Conservation (phyloP, 331 rosid species). For the Malus hybrid region DNA sequence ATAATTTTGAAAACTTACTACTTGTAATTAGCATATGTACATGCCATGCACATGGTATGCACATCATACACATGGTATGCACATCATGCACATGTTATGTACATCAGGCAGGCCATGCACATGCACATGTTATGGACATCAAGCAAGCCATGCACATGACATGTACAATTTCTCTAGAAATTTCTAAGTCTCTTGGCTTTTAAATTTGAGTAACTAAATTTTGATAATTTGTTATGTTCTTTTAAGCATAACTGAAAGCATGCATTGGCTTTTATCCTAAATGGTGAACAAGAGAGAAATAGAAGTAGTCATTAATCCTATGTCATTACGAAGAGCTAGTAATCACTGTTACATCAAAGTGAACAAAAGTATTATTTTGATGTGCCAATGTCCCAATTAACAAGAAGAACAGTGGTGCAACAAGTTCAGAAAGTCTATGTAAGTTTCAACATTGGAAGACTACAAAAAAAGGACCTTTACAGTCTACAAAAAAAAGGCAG, state of each 20-base stretch:
- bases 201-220: too few species aligned
- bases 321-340: background rate
- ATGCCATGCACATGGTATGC: too few species aligned
- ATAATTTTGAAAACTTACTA: background rate
- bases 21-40: too few species aligned
- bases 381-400: background rate
- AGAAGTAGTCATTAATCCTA: background rate
- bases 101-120: too few species aligned
- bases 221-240: too few species aligned
- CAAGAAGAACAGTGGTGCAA: background rate
- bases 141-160: too few species aligned
- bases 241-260: background rate
- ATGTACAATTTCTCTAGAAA: too few species aligned
- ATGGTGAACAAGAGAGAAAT: background rate
- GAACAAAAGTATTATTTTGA: background rate
- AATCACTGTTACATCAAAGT: background rate
- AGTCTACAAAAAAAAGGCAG: background rate
- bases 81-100: too few species aligned
- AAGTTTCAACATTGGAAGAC: background rate
- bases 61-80: background rate
- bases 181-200: too few species aligned
- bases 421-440: too few species aligned
- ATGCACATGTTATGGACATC: too few species aligned
- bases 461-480: background rate
- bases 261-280: background rate